Conservation (phyloP, 2,329 filamentous ascomycete species). For the Fusarium aywerte region DNA sequence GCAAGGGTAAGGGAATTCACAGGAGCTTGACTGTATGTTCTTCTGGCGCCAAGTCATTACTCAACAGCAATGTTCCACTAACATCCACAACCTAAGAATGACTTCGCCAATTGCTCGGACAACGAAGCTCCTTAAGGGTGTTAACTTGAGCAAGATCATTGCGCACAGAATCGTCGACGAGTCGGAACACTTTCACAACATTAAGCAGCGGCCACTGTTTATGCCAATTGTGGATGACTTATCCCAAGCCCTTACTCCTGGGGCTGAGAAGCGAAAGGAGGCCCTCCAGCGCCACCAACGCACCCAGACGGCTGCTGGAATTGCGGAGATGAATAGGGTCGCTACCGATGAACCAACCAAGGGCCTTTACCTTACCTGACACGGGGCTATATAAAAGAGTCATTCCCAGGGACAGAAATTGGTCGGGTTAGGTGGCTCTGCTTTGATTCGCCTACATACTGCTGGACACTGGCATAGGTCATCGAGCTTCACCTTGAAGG, state of each 20-base stretch:
- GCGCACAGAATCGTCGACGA: neutral
- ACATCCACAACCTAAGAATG: neutral
- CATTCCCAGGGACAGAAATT: neutral
- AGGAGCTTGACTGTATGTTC: too few relatives aligned
- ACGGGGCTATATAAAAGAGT: neutral
- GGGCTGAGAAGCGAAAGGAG: neutral
- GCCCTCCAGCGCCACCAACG: neutral
- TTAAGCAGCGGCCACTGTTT: neutral
- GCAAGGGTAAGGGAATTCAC: too few relatives aligned
- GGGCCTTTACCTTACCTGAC: neutral
- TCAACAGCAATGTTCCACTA: neutral
- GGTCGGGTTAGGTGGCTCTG: neutral
- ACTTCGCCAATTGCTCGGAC: neutral
- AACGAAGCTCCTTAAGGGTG: neutral
- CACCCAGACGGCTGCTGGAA: neutral
- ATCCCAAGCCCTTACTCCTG: neutral
- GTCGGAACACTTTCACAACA: neutral
- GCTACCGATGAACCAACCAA: neutral
- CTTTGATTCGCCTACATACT: neutral
- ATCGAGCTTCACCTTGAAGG: neutral
- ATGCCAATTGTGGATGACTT: neutral
- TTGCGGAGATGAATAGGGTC: neutral
- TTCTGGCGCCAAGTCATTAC: too few relatives aligned
- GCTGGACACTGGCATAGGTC: neutral
- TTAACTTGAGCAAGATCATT: neutral